phyloP scores from a whole-genome alignment of 805 yeast genomes.

The Wickerhamomyces hampshirensis region DNA sequence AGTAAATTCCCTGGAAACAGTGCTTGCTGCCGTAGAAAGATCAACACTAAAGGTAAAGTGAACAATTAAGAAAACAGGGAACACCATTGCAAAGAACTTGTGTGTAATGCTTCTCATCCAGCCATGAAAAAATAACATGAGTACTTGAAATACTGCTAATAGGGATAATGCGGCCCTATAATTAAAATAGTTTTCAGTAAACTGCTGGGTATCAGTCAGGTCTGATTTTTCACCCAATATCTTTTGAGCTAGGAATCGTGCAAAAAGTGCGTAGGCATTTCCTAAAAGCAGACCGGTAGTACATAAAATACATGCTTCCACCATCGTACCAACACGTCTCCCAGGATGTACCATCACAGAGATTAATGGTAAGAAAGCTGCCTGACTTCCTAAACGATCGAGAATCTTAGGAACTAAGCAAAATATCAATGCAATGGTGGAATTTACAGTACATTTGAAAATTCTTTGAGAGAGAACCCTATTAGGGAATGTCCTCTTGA shows the following conservation, averaged over 20 bases:
- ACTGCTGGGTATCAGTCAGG: conserved; percentile 29
- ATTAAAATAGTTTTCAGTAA: conserved; percentile 25
- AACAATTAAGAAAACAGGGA: conserved; percentile 44
- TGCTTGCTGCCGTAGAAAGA: conserved; percentile 26
- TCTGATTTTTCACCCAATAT: conserved; percentile 29
- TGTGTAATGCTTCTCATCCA: conserved; percentile 45
- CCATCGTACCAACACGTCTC: conserved; percentile 42
- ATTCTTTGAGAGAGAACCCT: conserved; percentile 33
- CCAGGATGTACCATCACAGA: conserved; percentile 48
- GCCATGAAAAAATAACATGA: conserved; percentile 45
- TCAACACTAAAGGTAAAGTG: conserved; percentile 43
- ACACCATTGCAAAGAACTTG: conserved; percentile 41
- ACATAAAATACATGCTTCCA: conserved; percentile 38
- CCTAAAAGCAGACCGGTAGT: conserved; percentile 38
- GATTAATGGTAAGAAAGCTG: conserved; percentile 40
- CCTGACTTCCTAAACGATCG: conserved; percentile 33
- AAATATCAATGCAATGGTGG: conserved; percentile 38
- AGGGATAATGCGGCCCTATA: conserved; percentile 38
- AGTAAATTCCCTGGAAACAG: conserved; percentile 32
- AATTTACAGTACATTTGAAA: conserved; percentile 32
- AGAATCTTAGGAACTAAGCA: conserved; percentile 34
- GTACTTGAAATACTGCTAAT: conserved; percentile 38
- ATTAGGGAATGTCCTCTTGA: too few relatives aligned
- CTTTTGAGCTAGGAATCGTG: conserved; percentile 35
- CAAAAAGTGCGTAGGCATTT: conserved; percentile 36